Conservation (phyloP, 257 asterid species). For the Pogostemon cablin region DNA sequence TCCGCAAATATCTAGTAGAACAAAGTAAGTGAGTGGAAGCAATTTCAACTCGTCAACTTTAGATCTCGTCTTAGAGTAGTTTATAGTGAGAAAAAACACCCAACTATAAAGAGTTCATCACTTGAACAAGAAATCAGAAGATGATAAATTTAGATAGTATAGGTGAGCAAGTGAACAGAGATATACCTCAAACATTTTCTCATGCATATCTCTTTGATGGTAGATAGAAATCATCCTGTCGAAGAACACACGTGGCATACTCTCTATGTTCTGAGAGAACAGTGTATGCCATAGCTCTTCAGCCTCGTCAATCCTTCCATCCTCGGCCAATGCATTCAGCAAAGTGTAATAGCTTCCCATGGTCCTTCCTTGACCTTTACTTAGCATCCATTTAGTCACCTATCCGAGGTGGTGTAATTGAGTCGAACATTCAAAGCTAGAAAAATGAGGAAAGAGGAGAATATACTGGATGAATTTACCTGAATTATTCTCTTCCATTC, state of each 20-base stretch:
- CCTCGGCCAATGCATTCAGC: conserved; percentile 86
- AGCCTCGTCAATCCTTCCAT: conserved; percentile 91
- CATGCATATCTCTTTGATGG: conserved; percentile 73
- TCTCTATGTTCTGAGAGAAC: conserved; percentile 75
- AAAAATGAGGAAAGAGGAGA: neutral
- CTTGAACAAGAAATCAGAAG: too few relatives aligned
- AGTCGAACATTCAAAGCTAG: conserved; percentile 26
- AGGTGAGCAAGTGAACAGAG: conserved; percentile 10
- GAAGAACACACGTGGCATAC: conserved; percentile 90
- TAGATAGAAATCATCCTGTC: conserved; percentile 79
- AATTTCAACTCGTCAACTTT: neutral
- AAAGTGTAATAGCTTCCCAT: conserved; percentile 90
- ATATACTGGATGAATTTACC: conserved; percentile 42
- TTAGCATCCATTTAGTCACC: conserved; percentile 97
- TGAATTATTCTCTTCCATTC: conserved; percentile 94
- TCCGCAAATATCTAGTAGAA: conserved; percentile 76
- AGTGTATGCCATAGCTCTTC: conserved; percentile 83
- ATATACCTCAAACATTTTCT: conserved; percentile 88
- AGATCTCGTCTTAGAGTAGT: too few relatives aligned
- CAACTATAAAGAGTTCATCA: too few relatives aligned
- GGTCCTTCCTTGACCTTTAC: conserved; percentile 97
- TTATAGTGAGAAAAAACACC: neutral
- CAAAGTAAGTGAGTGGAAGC: neutral
- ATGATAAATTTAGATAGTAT: neutral
- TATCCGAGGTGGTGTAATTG: conserved; percentile 25